Evolutionary conservation across 805 yeast species (phyloP), one percentile per base, ranked within the genome.

Genomic region (Jamesozyma lodderae): DNA sequence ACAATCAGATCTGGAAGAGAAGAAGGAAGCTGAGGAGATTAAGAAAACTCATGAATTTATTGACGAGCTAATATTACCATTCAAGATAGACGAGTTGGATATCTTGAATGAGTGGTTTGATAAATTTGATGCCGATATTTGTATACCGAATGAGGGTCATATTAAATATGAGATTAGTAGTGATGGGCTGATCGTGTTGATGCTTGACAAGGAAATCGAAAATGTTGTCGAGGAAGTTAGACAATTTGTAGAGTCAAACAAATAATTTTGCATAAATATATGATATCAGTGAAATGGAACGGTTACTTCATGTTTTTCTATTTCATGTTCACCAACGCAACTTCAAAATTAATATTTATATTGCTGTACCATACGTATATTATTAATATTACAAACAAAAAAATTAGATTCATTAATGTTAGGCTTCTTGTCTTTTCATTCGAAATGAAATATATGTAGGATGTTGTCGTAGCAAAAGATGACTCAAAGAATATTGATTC

Each of bases 141-240:
- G 62, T 40, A 59, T 60, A 48, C 63, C 63, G 35, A 59, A 60
- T 36, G 65, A 60, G 41, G 63, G 64, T 10, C 58, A 56, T 45
- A 57, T 60, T 29, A 60, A 60, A 30, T 60, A 60, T 38, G 65
- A 60, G 38, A 60, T 60, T 33, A 60, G 57, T 23, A 60, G 63
- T 38, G 65, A 60, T 42, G 65, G 65, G 21, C 40, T 60, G 25
- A 59, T 60, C 27, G 55, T 60, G 1, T 40, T 60, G 19, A 46
- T 60, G 23, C 40, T 60, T 11, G 61, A 55, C 35, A 48, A 58
- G 33, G 49, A 52, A 9, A 36, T 52, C 20, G 57, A 48, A 39
- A 43, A 47, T 22, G 44, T 58, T 17, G 51, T 55, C n/a, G 46
- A 43, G 4, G 41, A 52, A 16, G 57, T 60, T 8, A 53, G 48